These are phyloP conservation scores for Amphichorda felina DNA, from an alignment of 2,329 filamentous ascomycete species.

Conservation along the genomic window DNA sequence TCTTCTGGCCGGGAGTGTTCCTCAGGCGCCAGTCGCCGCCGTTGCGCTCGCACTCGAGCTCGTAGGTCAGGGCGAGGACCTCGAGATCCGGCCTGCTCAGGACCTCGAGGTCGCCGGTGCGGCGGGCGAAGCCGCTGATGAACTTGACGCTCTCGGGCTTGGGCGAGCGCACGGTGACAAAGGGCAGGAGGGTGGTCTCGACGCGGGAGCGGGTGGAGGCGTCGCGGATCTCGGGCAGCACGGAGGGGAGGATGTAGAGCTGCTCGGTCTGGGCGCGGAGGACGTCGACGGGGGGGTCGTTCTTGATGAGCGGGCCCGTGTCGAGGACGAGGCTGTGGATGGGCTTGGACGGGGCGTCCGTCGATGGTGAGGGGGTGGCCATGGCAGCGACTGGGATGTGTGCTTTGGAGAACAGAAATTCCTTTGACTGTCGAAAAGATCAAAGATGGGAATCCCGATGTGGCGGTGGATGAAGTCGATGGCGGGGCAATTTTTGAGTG, in stretches of 20 bases:
- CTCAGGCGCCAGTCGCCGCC: conserved; percentile 80
- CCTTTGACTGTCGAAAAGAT: too few species aligned
- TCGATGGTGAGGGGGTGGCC: neutral
- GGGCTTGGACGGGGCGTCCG: conserved; percentile 35
- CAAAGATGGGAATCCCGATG: too few species aligned
- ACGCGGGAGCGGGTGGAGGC: conserved; percentile 67
- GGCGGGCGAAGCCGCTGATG: conserved; percentile 73
- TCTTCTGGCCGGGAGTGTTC: conserved; percentile 67
- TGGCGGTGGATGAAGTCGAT: too few species aligned
- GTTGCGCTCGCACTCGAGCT: conserved; percentile 85
- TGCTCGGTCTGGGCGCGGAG: conserved; percentile 66
- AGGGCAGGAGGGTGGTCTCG: conserved; percentile 75
- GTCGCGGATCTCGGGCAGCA: conserved; percentile 83
- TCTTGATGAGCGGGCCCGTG: conserved; percentile 86
- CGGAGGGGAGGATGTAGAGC: conserved; percentile 73
- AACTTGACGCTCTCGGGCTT: conserved; percentile 66
- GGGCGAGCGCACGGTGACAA: conserved; percentile 67
- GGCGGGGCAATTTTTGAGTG: neutral
- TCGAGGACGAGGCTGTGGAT: conserved; percentile 82
- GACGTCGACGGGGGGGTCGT: conserved; percentile 74
- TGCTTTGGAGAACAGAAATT: neutral
- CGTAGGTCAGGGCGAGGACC: conserved; percentile 81
- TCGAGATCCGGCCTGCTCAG: conserved; percentile 84
- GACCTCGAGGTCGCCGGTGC: conserved; percentile 80
- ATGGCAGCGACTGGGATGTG: neutral